Percentiles rank a stretch among this genome's conserved stretches.
These are phyloP conservation scores for Verticillium isaacii DNA, from an alignment of 2,329 filamentous ascomycete species.

Conservation along the genomic window DNA sequence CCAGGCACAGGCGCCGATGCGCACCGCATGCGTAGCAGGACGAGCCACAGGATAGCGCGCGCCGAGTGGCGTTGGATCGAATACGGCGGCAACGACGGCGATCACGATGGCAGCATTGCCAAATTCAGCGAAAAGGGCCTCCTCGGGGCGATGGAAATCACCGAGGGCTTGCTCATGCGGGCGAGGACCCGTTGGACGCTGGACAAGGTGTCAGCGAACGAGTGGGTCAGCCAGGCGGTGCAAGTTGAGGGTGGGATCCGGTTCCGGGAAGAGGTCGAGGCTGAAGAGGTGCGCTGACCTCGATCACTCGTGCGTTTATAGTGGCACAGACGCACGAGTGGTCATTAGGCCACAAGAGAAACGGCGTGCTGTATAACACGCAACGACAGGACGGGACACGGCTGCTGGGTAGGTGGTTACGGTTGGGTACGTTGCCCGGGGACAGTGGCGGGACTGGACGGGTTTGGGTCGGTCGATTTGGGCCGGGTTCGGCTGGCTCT, in stretches of 20 bases:
- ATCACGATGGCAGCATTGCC: constrained; percentile 66
- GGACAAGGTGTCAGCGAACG: constrained; percentile 63
- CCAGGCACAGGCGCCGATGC: constrained; percentile 70
- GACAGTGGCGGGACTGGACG: background rate
- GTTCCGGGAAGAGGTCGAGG: constrained; percentile 56
- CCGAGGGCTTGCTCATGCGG: constrained; percentile 80
- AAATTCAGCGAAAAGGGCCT: constrained; percentile 62
- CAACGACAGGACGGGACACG: background rate
- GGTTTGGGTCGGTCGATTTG: background rate
- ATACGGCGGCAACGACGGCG: constrained; percentile 77
- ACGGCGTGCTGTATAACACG: background rate
- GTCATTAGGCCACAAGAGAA: background rate
- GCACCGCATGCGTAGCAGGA: constrained; percentile 71
- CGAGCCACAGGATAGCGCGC: constrained; percentile 89
- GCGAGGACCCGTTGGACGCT: constrained; percentile 74
- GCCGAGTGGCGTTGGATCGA: constrained; percentile 95
- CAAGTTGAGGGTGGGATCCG: constrained; percentile 57
- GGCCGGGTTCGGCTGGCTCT: background rate
- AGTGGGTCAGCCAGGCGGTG: constrained; percentile 76
- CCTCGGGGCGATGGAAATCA: constrained; percentile 71
- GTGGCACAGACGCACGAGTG: background rate
- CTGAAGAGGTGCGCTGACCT: constrained; percentile 40
- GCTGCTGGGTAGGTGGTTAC: background rate
- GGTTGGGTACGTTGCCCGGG: background rate
- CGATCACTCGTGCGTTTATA: no score